Percentiles rank a stretch among this genome's conserved stretches.
These are phyloP conservation scores for Eustoma russellianum DNA, from an alignment of 257 asterid species.

Conservation along the genomic window DNA sequence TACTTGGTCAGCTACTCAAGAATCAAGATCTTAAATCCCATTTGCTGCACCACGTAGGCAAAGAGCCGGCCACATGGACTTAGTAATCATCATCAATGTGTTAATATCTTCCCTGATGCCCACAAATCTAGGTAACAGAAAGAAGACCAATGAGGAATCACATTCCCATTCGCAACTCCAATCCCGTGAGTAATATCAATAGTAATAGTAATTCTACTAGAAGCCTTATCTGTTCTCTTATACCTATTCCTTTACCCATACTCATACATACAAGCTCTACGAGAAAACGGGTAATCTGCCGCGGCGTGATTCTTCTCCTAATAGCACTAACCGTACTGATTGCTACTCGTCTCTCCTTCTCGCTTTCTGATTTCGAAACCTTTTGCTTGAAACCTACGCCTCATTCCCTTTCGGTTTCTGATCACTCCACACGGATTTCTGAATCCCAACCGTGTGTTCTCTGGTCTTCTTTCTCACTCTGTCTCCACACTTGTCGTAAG, in stretches of 20 bases:
- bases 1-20: no score
- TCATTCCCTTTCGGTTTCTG: background rate
- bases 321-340: slow-evolving; percentile 15
- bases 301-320: slow-evolving; percentile 7
- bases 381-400: slow-evolving; percentile 25
- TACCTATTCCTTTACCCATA: background rate
- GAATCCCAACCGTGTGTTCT: slow-evolving; percentile 65
- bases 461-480: slow-evolving; percentile 63
- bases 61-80: no score
- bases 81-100: no score
- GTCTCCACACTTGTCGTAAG: slow-evolving; percentile 31
- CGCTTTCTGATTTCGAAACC: slow-evolving; percentile 20
- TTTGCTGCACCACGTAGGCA: no score
- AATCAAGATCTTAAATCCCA: no score
- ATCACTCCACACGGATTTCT: slow-evolving; percentile 16
- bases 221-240: background rate
- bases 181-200: no score
- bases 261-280: background rate
- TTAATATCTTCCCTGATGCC: background rate
- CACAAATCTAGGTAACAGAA: background rate
- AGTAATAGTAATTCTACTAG: no score
- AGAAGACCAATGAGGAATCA: background rate
- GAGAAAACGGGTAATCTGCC: slow-evolving; percentile 7
- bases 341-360: slow-evolving; percentile 20
- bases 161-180: background rate